These are phyloP conservation scores for Thelonectria blattea DNA, from an alignment of 2,329 filamentous ascomycete genomes.

Conservation along the genomic window DNA sequence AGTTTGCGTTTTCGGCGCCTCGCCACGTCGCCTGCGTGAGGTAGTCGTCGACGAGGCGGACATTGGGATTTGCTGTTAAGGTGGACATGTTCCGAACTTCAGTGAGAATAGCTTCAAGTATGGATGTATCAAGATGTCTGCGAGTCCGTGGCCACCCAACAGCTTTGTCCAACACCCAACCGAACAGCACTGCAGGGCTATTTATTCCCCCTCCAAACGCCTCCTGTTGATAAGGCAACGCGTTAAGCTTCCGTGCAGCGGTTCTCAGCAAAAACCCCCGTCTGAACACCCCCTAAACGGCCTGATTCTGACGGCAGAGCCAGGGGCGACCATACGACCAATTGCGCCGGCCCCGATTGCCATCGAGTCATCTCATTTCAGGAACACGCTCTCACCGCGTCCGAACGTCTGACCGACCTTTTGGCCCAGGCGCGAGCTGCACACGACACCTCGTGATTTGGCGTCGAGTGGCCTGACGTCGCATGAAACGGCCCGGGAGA, in stretches of 20 bases:
- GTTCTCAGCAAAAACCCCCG: background rate
- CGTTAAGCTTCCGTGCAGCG: background rate
- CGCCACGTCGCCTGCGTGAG: slow-evolving; percentile 33
- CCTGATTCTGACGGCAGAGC: slow-evolving; percentile 16
- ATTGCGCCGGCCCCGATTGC: background rate
- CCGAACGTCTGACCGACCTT: slow-evolving; percentile 11
- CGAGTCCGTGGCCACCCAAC: too few species aligned
- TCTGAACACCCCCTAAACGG: slow-evolving; percentile 4
- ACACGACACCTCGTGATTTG: slow-evolving; percentile 33
- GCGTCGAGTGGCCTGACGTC: slow-evolving; percentile 20
- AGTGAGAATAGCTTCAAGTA: background rate
- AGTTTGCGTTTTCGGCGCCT: slow-evolving; percentile 33
- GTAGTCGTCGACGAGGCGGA: slow-evolving; percentile 31
- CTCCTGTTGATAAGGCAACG: slow-evolving; percentile 8
- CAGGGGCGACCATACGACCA: slow-evolving; percentile 1
- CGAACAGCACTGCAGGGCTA: background rate
- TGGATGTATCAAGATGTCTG: background rate
- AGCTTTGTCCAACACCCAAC: background rate
- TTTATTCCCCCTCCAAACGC: background rate
- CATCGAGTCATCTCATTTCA: slow-evolving; percentile 7
- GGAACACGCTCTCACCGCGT: slow-evolving; percentile 26
- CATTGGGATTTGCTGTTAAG: background rate
- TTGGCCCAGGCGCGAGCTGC: slow-evolving; percentile 21
- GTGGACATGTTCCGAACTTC: slow-evolving; percentile 11
- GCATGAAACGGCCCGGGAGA: slow-evolving; percentile 14